Conservation (phyloP, 2,329 filamentous ascomycete genomes). For the Sporothrix phasma region DNA sequence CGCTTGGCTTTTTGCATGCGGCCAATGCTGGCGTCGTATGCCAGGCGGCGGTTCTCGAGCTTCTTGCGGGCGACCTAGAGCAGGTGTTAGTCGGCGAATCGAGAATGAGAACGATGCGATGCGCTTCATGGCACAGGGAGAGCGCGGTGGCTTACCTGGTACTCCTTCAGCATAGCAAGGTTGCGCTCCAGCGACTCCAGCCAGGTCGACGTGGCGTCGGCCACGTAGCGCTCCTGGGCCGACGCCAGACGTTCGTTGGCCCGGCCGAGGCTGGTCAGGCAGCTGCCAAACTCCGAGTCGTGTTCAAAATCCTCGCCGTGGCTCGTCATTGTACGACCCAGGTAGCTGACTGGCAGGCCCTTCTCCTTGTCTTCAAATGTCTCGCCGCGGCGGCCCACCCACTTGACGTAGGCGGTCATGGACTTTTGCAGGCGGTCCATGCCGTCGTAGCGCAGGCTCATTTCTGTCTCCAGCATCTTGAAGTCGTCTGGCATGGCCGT, state of each 20-base stretch:
- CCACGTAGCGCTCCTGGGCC: conserved; percentile 73
- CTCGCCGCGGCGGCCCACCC: conserved; percentile 73
- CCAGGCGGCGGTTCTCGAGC: conserved; percentile 78
- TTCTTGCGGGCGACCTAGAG: conserved; percentile 72
- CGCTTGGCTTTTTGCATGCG: conserved; percentile 92
- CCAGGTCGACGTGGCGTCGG: conserved; percentile 72
- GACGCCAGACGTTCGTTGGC: conserved; percentile 81
- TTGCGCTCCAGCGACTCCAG: conserved; percentile 85
- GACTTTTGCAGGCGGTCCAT: conserved; percentile 84
- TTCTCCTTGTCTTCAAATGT: conserved; percentile 77
- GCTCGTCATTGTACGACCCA: conserved; percentile 75
- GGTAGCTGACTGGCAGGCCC: conserved; percentile 63
- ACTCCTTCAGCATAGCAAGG: conserved; percentile 92
- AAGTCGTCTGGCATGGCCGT: conserved; percentile 85
- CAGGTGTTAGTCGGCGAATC: not conserved
- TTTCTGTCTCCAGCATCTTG: conserved; percentile 80
- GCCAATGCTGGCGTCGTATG: conserved; percentile 78
- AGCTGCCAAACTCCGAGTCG: conserved; percentile 85
- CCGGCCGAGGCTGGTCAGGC: conserved; percentile 67
- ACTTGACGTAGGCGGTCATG: conserved; percentile 80
- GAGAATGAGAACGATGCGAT: no score
- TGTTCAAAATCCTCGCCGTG: conserved; percentile 90
- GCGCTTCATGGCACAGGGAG: no score
- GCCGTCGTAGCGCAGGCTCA: conserved; percentile 79
- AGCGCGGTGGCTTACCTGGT: conserved; percentile 68